Evolutionary conservation across 352 stramenopile species (phyloP).

Genomic region (Phytopythium vexans): DNA sequence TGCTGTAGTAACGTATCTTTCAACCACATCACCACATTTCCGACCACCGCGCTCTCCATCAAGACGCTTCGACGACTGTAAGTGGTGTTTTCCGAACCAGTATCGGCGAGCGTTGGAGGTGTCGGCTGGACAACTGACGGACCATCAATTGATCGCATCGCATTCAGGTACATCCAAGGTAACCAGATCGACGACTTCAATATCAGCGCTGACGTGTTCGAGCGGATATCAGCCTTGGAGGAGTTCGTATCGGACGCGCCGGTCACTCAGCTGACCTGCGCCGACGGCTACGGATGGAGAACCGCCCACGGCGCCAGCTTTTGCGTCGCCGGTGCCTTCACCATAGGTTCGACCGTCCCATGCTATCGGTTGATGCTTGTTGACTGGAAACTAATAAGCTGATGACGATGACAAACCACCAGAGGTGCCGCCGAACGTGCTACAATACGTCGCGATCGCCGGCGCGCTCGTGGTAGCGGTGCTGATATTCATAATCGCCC

Average conservation of each 20-base stretch:
- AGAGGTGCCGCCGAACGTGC: slow-evolving; percentile 3
- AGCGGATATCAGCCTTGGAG: slow-evolving; percentile 13
- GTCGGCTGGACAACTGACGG: too few species aligned
- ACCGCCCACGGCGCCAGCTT: slow-evolving; percentile 17
- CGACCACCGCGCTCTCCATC: slow-evolving; percentile 19
- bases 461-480: slow-evolving; percentile 21
- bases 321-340: slow-evolving; percentile 14
- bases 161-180: slow-evolving; percentile 22
- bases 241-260: slow-evolving; percentile 19
- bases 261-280: slow-evolving; percentile 3
- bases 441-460: slow-evolving; percentile 20
- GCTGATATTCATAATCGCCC: slow-evolving; percentile 16
- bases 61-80: slow-evolving; percentile 24
- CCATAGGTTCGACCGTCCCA: too few species aligned
- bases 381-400: neutral
- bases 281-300: slow-evolving; percentile 15
- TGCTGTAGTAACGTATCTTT: slow-evolving; percentile 27
- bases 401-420: neutral
- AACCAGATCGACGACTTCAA: slow-evolving; percentile 26
- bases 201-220: slow-evolving; percentile 15
- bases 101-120: too few species aligned
- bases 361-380: neutral
- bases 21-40: slow-evolving; percentile 27
- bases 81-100: neutral
- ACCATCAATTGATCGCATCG: neutral